Evolutionary conservation across 371 early-diverging fungal species (phyloP), one percentile per base, ranked within the genome.

Genomic region (Rhizopus stolonifer): DNA sequence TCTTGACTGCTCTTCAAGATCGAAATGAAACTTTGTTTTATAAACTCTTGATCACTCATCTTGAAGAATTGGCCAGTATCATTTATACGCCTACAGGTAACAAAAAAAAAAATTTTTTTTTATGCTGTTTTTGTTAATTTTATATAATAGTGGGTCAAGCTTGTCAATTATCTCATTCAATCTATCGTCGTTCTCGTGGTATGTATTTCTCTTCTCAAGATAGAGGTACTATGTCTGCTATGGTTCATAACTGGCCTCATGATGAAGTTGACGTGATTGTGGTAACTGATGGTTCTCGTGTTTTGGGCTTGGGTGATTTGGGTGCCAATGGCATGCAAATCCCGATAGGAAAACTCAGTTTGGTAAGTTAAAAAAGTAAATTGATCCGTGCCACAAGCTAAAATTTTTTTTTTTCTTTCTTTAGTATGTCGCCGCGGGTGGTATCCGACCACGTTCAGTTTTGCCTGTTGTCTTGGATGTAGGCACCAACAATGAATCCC

Each of bases 291-390:
- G 95, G 96, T 19, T 91, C 91, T 33, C 89, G 94, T 53, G 93
- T 96, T 47, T 84, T 96, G 25, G 96, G 96, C 11, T 72, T 96
- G 17, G 96, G 96, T 34, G 95, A 95, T 70, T 77, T 93, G 22
- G 95, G 95, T 60, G 78, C 92, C 11, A 89, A 90, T 60, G 96
- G 96, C 24, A 92, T 94, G 86, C 93, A 91, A 25, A 96, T 96
- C 57, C 92, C 95, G 8, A 87, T 94, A 24, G 95, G 95, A 42
- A 96, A 94, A 60, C 83, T 95, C 93, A 93, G 54, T 77, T 95
- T 13, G 74, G 77, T 77, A 73, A 67, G 56, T 15, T 8, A 29
- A 29, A 11, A 58, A 36, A 15, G 24, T 25, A 26, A 34, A 43
- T 17, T 17, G n/a, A 38, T n/a, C 25, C 42, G 43, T 19, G 46